Conservation (phyloP, 768 basidiomycete species). For the Crassisporium funariophilum region DNA sequence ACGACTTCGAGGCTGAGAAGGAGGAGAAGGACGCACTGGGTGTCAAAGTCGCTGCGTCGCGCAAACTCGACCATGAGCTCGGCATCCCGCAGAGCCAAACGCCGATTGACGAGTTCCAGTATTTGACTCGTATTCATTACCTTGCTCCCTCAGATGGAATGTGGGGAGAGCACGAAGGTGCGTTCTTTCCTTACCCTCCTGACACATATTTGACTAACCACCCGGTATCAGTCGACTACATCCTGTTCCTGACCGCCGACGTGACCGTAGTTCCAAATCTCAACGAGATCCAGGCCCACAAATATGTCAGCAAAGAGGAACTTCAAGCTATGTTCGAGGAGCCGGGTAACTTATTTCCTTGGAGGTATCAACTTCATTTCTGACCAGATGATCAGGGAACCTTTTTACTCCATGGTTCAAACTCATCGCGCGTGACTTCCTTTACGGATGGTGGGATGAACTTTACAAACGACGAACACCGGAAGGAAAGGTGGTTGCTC, state of each 20-base stretch:
- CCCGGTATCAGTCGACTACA: constrained; percentile 99
- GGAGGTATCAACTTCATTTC: neutral
- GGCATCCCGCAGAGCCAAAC: constrained; percentile 84
- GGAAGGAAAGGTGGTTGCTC: constrained; percentile 63
- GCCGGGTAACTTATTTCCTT: constrained; percentile 48
- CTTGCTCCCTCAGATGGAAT: constrained; percentile 88
- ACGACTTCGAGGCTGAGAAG: constrained; percentile 88
- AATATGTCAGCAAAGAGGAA: constrained; percentile 91
- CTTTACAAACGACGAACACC: constrained; percentile 62
- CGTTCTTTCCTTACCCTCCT: constrained; percentile 14
- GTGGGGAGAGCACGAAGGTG: constrained; percentile 99
- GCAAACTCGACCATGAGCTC: constrained; percentile 96
- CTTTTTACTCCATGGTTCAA: constrained; percentile 99
- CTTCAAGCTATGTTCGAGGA: constrained; percentile 89
- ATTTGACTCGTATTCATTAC: constrained; percentile 96
- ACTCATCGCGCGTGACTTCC: constrained; percentile 93
- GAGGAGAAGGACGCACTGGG: constrained; percentile 76
- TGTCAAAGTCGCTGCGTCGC: constrained; percentile 86
- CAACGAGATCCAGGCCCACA: constrained; percentile 91
- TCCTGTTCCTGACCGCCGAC: constrained; percentile 89
- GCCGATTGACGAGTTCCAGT: constrained; percentile 85
- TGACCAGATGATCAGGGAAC: constrained; percentile 58
- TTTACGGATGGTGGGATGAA: constrained; percentile 99
- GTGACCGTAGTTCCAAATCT: constrained; percentile 79
- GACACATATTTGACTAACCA: too few relatives aligned